Evolutionary conservation across 140 eudicot species (phyloP).

Genomic region (Oenanthe javanica): DNA sequence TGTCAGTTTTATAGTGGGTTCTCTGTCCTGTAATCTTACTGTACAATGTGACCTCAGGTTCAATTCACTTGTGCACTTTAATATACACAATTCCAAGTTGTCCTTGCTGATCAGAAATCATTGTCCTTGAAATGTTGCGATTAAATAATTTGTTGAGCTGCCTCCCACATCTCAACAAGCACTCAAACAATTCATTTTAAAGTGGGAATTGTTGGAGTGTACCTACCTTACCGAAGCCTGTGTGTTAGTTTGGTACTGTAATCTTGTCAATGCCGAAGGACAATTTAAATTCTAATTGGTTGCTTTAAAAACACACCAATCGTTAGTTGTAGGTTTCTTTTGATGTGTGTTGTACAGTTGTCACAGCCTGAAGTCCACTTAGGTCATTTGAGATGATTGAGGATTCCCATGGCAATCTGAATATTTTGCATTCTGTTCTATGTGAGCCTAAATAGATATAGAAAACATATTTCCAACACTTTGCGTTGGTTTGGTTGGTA

Average conservation of each 20-base stretch:
- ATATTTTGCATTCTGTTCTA: background rate
- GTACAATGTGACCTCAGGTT: constrained; percentile 2
- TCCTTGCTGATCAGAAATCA: constrained; percentile 7
- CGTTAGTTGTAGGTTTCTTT: constrained; percentile 1
- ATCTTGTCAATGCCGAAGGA: background rate
- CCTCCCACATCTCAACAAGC: constrained; percentile 4
- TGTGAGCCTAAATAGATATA: background rate
- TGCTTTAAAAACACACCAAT: background rate
- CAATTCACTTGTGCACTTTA: background rate
- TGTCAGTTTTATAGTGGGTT: background rate
- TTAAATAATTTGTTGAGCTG: background rate
- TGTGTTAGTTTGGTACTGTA: background rate
- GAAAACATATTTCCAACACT: background rate
- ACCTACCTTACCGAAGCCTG: background rate
- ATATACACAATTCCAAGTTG: background rate
- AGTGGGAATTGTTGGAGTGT: background rate
- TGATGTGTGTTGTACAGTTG: background rate
- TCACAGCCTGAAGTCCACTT: background rate
- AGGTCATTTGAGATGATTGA: background rate
- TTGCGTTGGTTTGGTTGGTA: background rate
- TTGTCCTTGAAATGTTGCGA: background rate
- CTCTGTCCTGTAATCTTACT: background rate
- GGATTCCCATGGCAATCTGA: background rate
- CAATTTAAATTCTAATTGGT: background rate
- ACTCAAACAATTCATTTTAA: background rate